A percentile compares a stretch with the other conserved stretches of the same genome.
These are phyloP conservation scores for Umbelopsis sp. DNA, from an alignment of 192 early-diverging fungal genomes.

Conservation along the genomic window DNA sequence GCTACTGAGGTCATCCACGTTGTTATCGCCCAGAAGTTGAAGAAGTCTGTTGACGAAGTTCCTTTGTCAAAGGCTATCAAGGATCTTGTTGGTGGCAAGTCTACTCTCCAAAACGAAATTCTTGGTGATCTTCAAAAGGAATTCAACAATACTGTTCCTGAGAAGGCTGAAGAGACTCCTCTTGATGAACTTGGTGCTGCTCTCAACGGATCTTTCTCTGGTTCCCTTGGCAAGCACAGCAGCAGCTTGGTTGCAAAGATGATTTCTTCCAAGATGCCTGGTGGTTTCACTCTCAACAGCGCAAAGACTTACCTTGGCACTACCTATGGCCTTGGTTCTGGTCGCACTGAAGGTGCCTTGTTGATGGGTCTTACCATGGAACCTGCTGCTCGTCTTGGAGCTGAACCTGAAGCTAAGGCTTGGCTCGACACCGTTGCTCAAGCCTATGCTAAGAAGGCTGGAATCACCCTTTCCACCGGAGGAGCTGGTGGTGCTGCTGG, in stretches of 20 bases:
- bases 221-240: conserved; percentile 83
- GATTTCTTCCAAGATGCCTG: conserved; percentile 90
- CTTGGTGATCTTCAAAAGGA: conserved; percentile 94
- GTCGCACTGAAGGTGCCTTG: conserved; percentile 74
- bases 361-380: conserved; percentile 83
- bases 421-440: conserved; percentile 80
- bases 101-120: conserved; percentile 96
- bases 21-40: conserved; percentile 90
- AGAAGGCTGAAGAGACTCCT: conserved; percentile 91
- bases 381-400: conserved; percentile 75
- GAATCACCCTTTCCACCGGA: conserved; percentile 62
- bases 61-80: conserved; percentile 81
- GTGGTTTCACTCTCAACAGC: conserved; percentile 79
- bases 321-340: conserved; percentile 75
- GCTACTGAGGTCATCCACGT: conserved; percentile 83
- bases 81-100: conserved; percentile 95
- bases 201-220: conserved; percentile 63
- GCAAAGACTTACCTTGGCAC: conserved; percentile 74
- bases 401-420: conserved; percentile 72
- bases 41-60: conserved; percentile 78
- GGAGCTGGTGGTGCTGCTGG: conserved; percentile 52
- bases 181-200: conserved; percentile 77
- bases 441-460: conserved; percentile 70
- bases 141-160: conserved; percentile 80
- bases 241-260: conserved; percentile 76